A percentile compares a stretch with the other conserved stretches of the same genome.
These are phyloP conservation scores for Penicillium sp. DNA, from an alignment of 2,329 filamentous ascomycete species.

Conservation along the genomic window DNA sequence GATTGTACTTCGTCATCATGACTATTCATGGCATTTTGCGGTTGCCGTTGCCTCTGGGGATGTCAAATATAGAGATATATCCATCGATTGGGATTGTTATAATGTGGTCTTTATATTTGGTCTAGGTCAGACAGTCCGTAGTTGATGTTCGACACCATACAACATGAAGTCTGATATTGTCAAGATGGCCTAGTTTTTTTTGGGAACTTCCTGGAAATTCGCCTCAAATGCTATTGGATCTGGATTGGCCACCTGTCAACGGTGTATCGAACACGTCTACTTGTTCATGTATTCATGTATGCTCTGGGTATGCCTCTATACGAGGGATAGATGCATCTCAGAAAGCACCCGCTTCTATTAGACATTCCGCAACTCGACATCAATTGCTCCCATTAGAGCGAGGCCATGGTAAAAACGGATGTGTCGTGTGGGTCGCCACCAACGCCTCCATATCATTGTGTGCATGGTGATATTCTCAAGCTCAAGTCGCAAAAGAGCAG, in stretches of 20 bases:
- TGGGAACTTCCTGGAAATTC: not conserved
- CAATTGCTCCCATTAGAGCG: too few relatives aligned
- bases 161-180: not conserved
- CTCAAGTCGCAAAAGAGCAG: not conserved
- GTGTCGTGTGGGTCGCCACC: not conserved
- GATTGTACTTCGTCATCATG: slow-evolving; percentile 1
- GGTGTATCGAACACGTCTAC: not conserved
- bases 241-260: not conserved
- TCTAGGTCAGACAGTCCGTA: too few relatives aligned
- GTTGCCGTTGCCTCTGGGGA: not conserved
- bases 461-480: not conserved
- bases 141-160: too few relatives aligned
- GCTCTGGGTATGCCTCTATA: not conserved
- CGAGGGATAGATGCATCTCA: too few relatives aligned
- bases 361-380: too few relatives aligned
- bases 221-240: not conserved
- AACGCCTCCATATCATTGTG: too few relatives aligned
- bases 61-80: not conserved
- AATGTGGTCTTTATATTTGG: too few relatives aligned
- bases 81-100: not conserved
- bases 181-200: not conserved
- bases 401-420: not conserved
- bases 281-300: not conserved
- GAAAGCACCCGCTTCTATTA: not conserved
- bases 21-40: slow-evolving; percentile 4